A percentile compares a stretch with the other conserved stretches of the same genome.
These are phyloP conservation scores for Rhizopogon vesiculosus DNA, from an alignment of 768 basidiomycete genomes.

Conservation along the genomic window DNA sequence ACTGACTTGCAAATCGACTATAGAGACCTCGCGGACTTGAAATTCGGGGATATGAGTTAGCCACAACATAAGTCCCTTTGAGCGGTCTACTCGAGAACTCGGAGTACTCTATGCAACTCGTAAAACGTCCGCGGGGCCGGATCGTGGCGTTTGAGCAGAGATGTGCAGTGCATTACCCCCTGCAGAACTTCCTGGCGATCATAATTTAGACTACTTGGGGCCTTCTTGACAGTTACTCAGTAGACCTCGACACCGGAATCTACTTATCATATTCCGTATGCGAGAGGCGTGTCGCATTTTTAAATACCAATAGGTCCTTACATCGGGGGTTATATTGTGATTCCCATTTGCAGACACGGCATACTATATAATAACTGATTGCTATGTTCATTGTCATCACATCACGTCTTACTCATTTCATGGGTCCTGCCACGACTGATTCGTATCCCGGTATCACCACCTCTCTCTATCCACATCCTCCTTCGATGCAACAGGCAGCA, in stretches of 20 bases:
- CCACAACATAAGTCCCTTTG: too few relatives aligned
- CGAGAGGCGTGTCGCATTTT: too few relatives aligned
- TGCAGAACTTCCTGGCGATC: background rate
- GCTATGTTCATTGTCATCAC: background rate
- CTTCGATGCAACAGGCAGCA: conserved; percentile 3
- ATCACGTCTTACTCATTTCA: background rate
- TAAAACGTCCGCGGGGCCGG: background rate
- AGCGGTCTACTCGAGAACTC: too few relatives aligned
- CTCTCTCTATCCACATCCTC: background rate
- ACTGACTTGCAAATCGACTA: too few relatives aligned
- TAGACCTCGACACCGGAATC: too few relatives aligned
- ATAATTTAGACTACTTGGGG: background rate
- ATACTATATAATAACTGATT: background rate
- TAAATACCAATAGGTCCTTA: too few relatives aligned
- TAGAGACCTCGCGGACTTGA: too few relatives aligned
- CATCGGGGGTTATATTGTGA: background rate
- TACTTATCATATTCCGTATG: too few relatives aligned
- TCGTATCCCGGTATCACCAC: background rate
- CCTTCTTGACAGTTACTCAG: too few relatives aligned
- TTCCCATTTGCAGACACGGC: background rate
- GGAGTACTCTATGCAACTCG: too few relatives aligned
- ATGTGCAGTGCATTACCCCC: background rate
- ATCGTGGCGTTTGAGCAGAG: background rate
- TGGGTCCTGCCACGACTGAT: background rate
- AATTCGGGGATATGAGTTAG: too few relatives aligned